Evolutionary conservation across 208 protist genomes (phyloP).

Genomic region (Naegleria lovaniensis): DNA sequence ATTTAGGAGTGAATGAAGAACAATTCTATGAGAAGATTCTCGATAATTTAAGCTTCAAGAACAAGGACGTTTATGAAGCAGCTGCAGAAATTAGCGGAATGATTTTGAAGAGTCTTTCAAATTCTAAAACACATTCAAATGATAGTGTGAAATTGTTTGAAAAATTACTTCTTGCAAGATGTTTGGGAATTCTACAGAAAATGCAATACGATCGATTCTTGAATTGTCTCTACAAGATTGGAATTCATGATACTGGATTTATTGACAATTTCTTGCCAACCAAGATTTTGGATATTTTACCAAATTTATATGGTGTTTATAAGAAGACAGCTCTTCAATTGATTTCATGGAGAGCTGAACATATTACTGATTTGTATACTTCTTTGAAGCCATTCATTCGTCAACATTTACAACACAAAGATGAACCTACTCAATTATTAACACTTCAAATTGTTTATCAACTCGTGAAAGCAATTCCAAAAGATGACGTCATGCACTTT

Average conservation of each 20-base stretch:
- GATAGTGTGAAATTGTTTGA: not conserved
- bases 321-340: conserved; percentile 40
- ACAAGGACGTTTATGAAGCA: conserved; percentile 47
- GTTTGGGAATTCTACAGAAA: not conserved
- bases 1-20: conserved; percentile 33
- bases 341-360: conserved; percentile 35
- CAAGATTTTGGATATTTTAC: conserved; percentile 44
- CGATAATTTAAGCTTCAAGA: conserved; percentile 34
- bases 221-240: conserved; percentile 46
- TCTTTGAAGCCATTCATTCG: not conserved
- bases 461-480: conserved; percentile 21
- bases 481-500: conserved; percentile 35
- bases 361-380: conserved; percentile 4
- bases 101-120: conserved; percentile 43
- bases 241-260: conserved; percentile 42
- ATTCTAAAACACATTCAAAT: not conserved
- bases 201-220: conserved; percentile 22
- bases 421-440: conserved; percentile 38
- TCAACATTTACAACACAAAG: conserved; percentile 21
- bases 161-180: not conserved
- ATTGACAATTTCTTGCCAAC: conserved; percentile 43
- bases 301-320: conserved; percentile 31
- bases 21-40: conserved; percentile 46
- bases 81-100: conserved; percentile 58
- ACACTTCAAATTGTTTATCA: conserved; percentile 35